Conservation (phyloP, 2,329 filamentous ascomycete species). For the Dactylella cylindrospora region DNA sequence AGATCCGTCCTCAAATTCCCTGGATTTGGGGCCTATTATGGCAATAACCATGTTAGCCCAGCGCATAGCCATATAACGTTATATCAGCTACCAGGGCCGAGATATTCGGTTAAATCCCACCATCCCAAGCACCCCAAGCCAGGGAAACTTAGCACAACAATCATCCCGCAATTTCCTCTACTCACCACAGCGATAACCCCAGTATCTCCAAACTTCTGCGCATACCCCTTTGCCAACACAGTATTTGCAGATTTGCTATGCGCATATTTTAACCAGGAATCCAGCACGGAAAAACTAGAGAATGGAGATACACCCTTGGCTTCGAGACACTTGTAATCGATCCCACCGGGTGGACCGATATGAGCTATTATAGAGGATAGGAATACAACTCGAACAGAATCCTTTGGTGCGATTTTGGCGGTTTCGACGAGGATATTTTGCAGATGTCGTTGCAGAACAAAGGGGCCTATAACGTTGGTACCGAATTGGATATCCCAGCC, state of each 20-base stretch:
- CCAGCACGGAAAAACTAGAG: not conserved
- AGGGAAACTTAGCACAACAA: no score
- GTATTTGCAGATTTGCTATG: conserved; percentile 51
- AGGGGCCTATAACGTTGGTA: conserved; percentile 46
- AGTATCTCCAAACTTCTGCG: conserved; percentile 49
- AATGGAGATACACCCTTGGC: conserved; percentile 41
- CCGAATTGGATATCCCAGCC: conserved; percentile 45
- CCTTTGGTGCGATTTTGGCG: conserved; percentile 38
- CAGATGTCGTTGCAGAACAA: conserved; percentile 45
- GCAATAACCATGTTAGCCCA: no score
- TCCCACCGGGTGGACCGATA: conserved; percentile 36
- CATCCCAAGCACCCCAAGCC: no score
- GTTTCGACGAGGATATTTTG: conserved; percentile 43
- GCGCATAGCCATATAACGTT: no score
- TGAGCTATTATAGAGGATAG: conserved; percentile 45
- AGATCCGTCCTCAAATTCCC: conserved; percentile 54
- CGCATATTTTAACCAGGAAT: conserved; percentile 50
- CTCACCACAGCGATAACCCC: conserved; percentile 51
- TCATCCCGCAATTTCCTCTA: no score
- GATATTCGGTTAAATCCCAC: no score
- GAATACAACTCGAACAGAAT: conserved; percentile 51
- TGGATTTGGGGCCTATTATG: conserved; percentile 50
- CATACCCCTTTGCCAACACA: conserved; percentile 50
- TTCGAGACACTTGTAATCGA: conserved; percentile 47
- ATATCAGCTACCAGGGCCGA: no score